phyloP scores from a whole-genome alignment of 441 rosid genomes.

The Corymbia citriodora region DNA sequence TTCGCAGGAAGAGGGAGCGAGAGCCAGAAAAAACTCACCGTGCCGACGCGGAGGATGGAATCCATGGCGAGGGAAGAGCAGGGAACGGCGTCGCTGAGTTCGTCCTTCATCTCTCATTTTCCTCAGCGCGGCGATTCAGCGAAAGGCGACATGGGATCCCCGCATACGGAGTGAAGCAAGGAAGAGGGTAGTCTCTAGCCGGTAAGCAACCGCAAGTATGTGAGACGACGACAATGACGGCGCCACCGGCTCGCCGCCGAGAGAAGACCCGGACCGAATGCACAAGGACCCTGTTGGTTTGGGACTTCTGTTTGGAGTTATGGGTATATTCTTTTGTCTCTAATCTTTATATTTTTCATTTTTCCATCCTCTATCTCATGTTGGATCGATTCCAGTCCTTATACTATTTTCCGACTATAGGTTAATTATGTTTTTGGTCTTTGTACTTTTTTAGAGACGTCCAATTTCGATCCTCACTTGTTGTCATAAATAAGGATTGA shows the following conservation, averaged over 20 bases:
- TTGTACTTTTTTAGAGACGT: neutral
- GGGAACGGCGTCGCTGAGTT: constrained; percentile 39
- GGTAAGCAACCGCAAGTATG: neutral
- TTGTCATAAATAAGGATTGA: neutral
- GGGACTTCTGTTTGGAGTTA: neutral
- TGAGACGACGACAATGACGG: neutral
- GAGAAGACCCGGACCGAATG: neutral
- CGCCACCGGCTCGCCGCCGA: neutral
- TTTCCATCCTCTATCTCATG: neutral
- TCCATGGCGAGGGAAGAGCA: constrained; percentile 76
- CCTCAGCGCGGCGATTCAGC: neutral
- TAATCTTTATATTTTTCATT: neutral
- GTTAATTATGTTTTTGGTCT: neutral
- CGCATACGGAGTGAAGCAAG: neutral
- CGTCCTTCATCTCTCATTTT: constrained; percentile 44
- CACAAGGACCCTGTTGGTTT: neutral
- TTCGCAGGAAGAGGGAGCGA: neutral
- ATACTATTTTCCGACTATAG: neutral
- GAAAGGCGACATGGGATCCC: neutral
- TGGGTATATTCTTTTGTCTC: neutral
- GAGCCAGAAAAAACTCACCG: constrained; percentile 25
- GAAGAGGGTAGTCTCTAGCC: neutral
- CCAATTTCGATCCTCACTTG: neutral
- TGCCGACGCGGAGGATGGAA: constrained; percentile 55
- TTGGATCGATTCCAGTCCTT: neutral